Evolutionary conservation across 1,284 basidiomycete genomes (phyloP), one percentile per base, ranked within the genome.

Genomic region (Hypsizygus ulmarius): DNA sequence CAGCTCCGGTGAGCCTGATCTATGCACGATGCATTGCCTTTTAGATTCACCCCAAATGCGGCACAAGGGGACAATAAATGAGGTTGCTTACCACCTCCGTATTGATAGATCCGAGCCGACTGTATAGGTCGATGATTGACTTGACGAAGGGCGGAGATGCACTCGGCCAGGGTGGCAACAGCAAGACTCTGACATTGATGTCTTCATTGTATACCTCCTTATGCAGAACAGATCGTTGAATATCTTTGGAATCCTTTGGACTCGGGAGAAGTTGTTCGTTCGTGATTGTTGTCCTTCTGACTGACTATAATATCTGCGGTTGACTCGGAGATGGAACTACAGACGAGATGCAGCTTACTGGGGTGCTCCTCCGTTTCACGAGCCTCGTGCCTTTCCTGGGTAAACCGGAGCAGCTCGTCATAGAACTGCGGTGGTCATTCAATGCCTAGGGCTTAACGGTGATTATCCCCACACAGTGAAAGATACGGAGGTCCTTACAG

Each of bases 231-330:
- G 54, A 46, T 7, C 39, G 39, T 16, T 19, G 37, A 27, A 34
- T 19, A 33, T 43, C 39, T 43, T 36, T 40, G 12, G 41, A 48
- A 18, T 29, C 36, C 8, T n/a, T 39, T 18, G 35, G 46, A 36
- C 46, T 53, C 5, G 51, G 54, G 16, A 51, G 42, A 15, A 53
- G 45, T 34, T 51, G 51, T 38, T 53, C 54, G 32, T 45, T 49
- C 16, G 34, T 39, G 4, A 42, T 29, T 15, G 11, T 19, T n/a
- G 19, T 21, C 33, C 37, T 30, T 28, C 33, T 35, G 30, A 40
- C 32, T 3, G 19, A 25, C 32, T 39, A 18, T 16, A 11, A 18
- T 14, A 38, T 14, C n/a, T 29, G 21, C 21, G 7, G 12, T n/a
- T 41, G 6, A 21, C 27, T 19, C 18, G 25, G 18, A 27, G 18